Base-by-base conservation (phyloP, 192 early-diverging fungal species). In the Coemansia sp. region DNA sequence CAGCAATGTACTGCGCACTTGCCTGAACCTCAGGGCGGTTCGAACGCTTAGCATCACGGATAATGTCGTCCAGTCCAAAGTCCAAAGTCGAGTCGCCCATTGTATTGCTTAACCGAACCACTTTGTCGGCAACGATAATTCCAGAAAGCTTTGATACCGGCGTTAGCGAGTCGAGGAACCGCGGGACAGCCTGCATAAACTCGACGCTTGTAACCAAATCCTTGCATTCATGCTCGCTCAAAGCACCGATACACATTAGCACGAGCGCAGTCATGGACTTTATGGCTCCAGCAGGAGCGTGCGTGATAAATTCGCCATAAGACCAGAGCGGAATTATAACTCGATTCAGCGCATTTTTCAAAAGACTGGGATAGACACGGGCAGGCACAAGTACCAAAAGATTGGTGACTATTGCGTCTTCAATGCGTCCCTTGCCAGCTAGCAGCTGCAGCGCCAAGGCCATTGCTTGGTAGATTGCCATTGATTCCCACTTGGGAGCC, bases 21-120 rank as follows among this genome's bases (percentile, higher is more conserved):
- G 33, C 6, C 45, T 25, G 17, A 21, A 61, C 18, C 17, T 49
- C 53, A 0, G 55, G 51, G 11, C 55, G 45, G 2, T 51, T 24
- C 3, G 64, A 53, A 15, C 23, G 30, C 53, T 53, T 23, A 0
- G 73, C 59, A 21, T 77, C 67, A 17, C 66, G 52, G 18, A 77
- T 51, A 25, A 77, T 61, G 14, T 77, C 73, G 27, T 70, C 73
- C 40, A 77, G 27, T 5, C 73, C 73, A 62, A 77, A 77, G 39
- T 77, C 73, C 22, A 77, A 24, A 13, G 40, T 48, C 12, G 37
- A 9, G 10, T 43, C 52, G n/a, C n/a, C n/a, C n/a, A n/a, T 1
- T 23, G 25, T 12, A 37, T 55, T n/a, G 33, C 30, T 5, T 23
- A n/a, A 14, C 25, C 40, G 0, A 43, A 10, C 30, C 40, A n/a